phyloP scores from a whole-genome alignment of 75 land plant genomes.

The Chamaecyparis obtusa region DNA sequence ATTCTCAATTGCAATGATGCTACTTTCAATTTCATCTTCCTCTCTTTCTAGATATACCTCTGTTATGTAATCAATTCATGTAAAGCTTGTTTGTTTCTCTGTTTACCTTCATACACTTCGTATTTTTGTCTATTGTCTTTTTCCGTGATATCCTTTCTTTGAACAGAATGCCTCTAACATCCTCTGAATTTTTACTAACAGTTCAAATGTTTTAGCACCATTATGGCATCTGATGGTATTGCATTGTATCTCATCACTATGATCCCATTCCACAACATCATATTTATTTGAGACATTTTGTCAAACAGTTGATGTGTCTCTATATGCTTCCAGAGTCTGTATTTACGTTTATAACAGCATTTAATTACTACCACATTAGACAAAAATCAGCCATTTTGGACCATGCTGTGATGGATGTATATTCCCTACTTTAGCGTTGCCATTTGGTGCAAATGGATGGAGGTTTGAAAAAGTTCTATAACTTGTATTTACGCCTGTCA shows the following conservation, averaged over 20 bases:
- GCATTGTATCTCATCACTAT: not conserved
- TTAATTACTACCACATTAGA: no score
- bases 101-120: not conserved
- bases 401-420: no score
- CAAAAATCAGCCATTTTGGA: no score
- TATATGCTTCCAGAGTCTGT: no score
- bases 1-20: not conserved
- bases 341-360: no score
- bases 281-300: no score
- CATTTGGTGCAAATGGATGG: no score
- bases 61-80: not conserved
- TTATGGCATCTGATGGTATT: not conserved
- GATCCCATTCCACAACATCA: no score
- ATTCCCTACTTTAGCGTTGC: no score
- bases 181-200: not conserved
- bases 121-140: not conserved
- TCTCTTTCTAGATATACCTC: not conserved
- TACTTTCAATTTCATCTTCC: not conserved
- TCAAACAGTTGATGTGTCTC: no score
- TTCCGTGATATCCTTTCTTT: not conserved
- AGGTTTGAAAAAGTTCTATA: no score
- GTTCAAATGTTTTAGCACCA: not conserved
- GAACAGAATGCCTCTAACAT: not conserved
- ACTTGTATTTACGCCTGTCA: no score
- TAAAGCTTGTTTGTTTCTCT: not conserved